phyloP scores from a whole-genome alignment of 2,329 filamentous ascomycete genomes.

The Colletotrichum godetiae region DNA sequence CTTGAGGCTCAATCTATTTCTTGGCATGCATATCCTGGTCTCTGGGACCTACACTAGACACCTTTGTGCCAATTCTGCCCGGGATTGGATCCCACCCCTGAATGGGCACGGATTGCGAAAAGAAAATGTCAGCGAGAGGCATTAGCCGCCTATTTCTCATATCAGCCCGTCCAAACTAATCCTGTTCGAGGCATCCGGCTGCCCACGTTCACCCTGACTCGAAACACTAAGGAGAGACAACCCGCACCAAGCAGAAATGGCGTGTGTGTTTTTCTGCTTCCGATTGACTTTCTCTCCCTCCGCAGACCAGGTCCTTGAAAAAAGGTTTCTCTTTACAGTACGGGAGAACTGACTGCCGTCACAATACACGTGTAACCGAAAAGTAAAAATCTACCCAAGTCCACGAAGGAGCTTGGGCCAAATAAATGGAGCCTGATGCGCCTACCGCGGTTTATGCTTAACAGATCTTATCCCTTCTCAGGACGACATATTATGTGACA shows the following conservation, averaged over 20 bases:
- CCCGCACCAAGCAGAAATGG: neutral
- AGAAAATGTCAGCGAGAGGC: neutral
- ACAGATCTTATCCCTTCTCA: slow-evolving; percentile 27
- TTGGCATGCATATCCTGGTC: slow-evolving; percentile 24
- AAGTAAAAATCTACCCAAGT: slow-evolving; percentile 6
- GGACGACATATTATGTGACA: neutral
- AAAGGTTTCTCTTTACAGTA: neutral
- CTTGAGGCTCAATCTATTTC: slow-evolving; percentile 29
- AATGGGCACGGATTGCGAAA: neutral
- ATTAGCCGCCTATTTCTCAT: neutral
- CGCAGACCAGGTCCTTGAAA: slow-evolving; percentile 13
- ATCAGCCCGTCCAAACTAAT: slow-evolving; percentile 1
- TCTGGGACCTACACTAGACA: neutral
- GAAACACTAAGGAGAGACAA: slow-evolving; percentile 16
- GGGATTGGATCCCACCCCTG: slow-evolving; percentile 6
- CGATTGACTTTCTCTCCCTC: slow-evolving; percentile 18
- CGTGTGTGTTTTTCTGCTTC: neutral
- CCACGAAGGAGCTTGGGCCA: slow-evolving; percentile 18
- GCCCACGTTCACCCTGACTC: slow-evolving; percentile 7
- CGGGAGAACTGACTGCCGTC: neutral
- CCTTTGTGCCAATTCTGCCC: neutral
- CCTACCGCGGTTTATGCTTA: slow-evolving; percentile 25
- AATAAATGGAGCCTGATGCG: slow-evolving; percentile 9
- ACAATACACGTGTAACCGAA: neutral
- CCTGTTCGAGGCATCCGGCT: slow-evolving; percentile 11